Percentiles rank a stretch among this genome's conserved stretches.
Conservation (phyloP, 352 stramenopile species). For the Pythium oligandrum region DNA sequence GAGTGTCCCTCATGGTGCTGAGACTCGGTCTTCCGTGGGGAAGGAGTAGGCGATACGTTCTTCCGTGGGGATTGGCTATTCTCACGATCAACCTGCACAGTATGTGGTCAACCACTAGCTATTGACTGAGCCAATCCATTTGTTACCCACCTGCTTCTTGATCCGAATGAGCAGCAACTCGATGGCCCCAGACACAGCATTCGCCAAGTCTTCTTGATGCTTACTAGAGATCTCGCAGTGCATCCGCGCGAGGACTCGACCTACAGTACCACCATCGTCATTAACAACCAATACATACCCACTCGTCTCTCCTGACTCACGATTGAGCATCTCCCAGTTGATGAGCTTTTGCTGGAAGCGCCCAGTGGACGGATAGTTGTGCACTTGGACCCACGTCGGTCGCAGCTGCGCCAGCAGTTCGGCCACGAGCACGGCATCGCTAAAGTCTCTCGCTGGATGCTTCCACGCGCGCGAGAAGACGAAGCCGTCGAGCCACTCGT, state of each 20-base stretch:
- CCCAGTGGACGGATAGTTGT: slow-evolving; percentile 40
- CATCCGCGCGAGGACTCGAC: slow-evolving; percentile 39
- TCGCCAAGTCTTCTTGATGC: slow-evolving; percentile 40
- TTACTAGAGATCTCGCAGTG: slow-evolving; percentile 39
- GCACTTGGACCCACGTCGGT: slow-evolving; percentile 38
- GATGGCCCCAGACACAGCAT: slow-evolving; percentile 34
- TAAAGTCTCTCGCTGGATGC: slow-evolving; percentile 41
- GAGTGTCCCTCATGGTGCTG: too few relatives aligned
- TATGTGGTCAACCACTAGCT: too few relatives aligned
- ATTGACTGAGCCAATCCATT: too few relatives aligned
- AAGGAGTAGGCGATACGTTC: too few relatives aligned
- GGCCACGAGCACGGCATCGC: slow-evolving; percentile 44
- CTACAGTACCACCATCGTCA: slow-evolving; percentile 10
- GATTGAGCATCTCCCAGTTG: slow-evolving; percentile 58
- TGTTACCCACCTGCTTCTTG: slow-evolving; percentile 27
- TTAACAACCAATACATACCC: neutral
- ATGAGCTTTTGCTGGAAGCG: slow-evolving; percentile 42
- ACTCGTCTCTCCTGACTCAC: slow-evolving; percentile 14
- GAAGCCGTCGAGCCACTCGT: slow-evolving; percentile 41
- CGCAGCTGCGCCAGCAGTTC: slow-evolving; percentile 43
- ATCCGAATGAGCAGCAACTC: slow-evolving; percentile 36
- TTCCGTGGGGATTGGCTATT: too few relatives aligned
- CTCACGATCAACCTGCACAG: too few relatives aligned
- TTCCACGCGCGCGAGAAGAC: slow-evolving; percentile 35
- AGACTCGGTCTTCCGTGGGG: too few relatives aligned